These are phyloP conservation scores for Fusarium anthophilum DNA, from an alignment of 2,329 filamentous ascomycete species.

Conservation along the genomic window DNA sequence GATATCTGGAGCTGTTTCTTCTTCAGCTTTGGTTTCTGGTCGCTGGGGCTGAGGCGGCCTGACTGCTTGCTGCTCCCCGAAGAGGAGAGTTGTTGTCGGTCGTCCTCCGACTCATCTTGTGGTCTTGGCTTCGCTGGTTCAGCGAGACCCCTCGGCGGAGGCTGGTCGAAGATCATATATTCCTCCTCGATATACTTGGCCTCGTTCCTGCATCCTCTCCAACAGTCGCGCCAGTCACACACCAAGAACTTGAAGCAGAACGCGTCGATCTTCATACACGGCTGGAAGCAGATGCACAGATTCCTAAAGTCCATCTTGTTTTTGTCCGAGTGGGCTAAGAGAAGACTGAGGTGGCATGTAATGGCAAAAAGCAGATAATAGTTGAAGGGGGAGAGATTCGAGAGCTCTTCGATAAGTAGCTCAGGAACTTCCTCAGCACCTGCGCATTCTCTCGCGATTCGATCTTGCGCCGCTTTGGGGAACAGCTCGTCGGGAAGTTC, in stretches of 20 bases:
- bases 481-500: constrained; percentile 95
- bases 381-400: constrained; percentile 94
- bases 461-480: constrained; percentile 83
- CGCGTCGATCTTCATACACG: constrained; percentile 94
- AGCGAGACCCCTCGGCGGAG: constrained; percentile 61
- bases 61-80: constrained; percentile 71
- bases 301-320: constrained; percentile 99
- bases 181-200: constrained; percentile 79
- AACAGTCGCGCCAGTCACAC: constrained; percentile 94
- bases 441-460: constrained; percentile 81
- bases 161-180: constrained; percentile 67
- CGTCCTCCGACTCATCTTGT: constrained; percentile 35
- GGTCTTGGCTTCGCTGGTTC: constrained; percentile 46
- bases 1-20: constrained; percentile 56
- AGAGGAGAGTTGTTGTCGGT: constrained; percentile 59
- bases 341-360: constrained; percentile 91
- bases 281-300: constrained; percentile 95
- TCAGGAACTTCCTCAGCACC: constrained; percentile 84
- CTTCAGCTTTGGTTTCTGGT: constrained; percentile 46
- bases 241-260: constrained; percentile 97
- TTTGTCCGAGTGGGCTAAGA: constrained; percentile 90
- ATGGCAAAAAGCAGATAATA: constrained; percentile 98
- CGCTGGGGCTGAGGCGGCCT: constrained; percentile 34
- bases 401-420: constrained; percentile 88
- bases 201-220: constrained; percentile 95